Evolutionary conservation across 176 grass and related monocot genomes (phyloP), one percentile per base, ranked within the genome.

Genomic region (Carex myosuroides): DNA sequence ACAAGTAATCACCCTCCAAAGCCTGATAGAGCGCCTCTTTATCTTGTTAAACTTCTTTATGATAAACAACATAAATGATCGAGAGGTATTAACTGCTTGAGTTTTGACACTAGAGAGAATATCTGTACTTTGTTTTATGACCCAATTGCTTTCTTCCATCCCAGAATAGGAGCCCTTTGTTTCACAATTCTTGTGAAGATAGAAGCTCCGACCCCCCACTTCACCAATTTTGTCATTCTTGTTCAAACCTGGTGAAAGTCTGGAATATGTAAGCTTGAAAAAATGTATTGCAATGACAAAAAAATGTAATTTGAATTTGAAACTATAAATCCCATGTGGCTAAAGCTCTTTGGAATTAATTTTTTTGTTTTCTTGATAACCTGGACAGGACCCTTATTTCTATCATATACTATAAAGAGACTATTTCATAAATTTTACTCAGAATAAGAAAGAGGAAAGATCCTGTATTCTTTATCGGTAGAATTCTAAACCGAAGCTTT

Each of bases 221-320:
- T 97, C 87, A 83, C 94, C 81, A 81, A 97, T 97, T 53, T 87
- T 97, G 37, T 94, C 92, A 48, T 72, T 91, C 56, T 97, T 97
- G 83, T 88, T 88, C 70, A 94, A 85, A 88, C 92, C 94, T 97
- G 88, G 2, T 0, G 18, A 41, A 35, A 22, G 82, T 79, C 39
- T 39, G n/a, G n/a, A 54, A 85, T 8, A 0, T 32, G 20, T 85
- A 79, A 91, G 81, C 24, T 53, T 70, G 5, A 54, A 44, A 81
- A 68, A 0, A 0, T 10, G 37, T 57, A 12, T 76, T 81, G 13
- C 53, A 66, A 11, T 24, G 22, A 33, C 24, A 60, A n/a, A 63
- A 18, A 58, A 30, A 52, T 60, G 64, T 8, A 81, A 37, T 62
- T 85, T 30, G 64, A 62, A 30, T 60, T 21, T 35, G 16, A 58